A percentile compares a stretch with the other conserved stretches of the same genome.
Evolutionary conservation across 768 basidiomycete genomes (phyloP).

Genomic region (Phylloporus sp.): DNA sequence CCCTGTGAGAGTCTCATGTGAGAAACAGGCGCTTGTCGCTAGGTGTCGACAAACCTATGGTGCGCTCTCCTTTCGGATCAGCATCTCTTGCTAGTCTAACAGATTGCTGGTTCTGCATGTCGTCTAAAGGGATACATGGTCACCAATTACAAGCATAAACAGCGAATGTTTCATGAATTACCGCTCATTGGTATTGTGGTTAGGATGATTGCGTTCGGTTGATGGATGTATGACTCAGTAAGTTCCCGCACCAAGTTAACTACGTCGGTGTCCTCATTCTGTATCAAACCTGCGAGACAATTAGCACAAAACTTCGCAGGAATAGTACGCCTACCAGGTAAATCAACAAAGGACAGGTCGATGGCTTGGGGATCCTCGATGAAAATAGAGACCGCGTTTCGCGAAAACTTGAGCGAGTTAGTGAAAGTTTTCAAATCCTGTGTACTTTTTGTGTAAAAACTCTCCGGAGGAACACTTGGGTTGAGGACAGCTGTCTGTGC

Average conservation of each 20-base stretch:
- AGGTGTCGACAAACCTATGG: conserved; percentile 46
- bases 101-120: conserved; percentile 63
- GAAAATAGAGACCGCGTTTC: conserved; percentile 46
- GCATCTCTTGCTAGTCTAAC: conserved; percentile 48
- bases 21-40: neutral
- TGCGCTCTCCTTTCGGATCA: conserved; percentile 54
- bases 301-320: conserved; percentile 3
- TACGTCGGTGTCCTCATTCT: conserved; percentile 42
- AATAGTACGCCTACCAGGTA: conserved; percentile 40
- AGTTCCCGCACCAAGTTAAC: conserved; percentile 47
- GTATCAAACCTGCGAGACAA: conserved; percentile 46
- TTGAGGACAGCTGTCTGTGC: conserved; percentile 46
- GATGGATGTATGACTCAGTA: conserved; percentile 43
- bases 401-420: conserved; percentile 40
- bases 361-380: conserved; percentile 44
- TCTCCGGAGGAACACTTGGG: conserved; percentile 10
- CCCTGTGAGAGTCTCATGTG: conserved; percentile 34
- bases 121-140: conserved; percentile 39
- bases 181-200: conserved; percentile 66
- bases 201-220: conserved; percentile 56
- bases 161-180: conserved; percentile 18
- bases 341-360: conserved; percentile 51
- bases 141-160: neutral
- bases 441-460: conserved; percentile 21
- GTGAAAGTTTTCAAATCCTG: conserved; percentile 26